Evolutionary conservation across 176 grass and related monocot genomes (phyloP), one percentile per base, ranked within the genome.

Genomic region (Secale cereale): DNA sequence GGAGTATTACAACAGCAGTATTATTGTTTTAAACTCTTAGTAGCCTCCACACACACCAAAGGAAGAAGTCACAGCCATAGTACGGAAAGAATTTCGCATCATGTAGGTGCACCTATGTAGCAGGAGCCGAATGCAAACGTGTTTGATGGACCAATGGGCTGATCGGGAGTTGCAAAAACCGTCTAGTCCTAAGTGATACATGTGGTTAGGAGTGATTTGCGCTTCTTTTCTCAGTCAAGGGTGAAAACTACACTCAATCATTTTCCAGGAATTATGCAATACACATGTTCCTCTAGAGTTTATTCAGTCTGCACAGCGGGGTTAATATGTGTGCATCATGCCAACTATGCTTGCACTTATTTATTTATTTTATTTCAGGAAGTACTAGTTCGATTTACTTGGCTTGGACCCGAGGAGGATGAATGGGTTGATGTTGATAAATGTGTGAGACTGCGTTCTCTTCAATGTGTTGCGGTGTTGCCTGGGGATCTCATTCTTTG

Each of bases 371-470:
- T 80, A 40, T 71, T 82, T 89, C 83, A 95, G 93, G 93, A 95
- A 90, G 88, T 95, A 16, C 81, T 83, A 14, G 93, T 92, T 95
- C 86, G 90, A 43, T 95, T 95, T 83, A 71, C 90, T 71, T 90
- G 93, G 81, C 92, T 95, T 85, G 90, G 93, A 56, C 83, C 89
- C 1, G 93, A 95, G 79, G 93, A 95, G 25, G 93, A 95, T 86
- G 93, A 95, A 86, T 95, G 93, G 93, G 81, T 95, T 74, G 90
- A 92, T 71, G 93, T 95, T 76, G 86, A 88, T 31, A 90, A 88
- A 87, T 92, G 87, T 92, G 93, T 95, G 59, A 86, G 90, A 31
- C 90, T 90, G 40, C 85, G 90, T 48, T 95, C 90, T 66, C 85
- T 86, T 32, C 90, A 95, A 90, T 95, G 93, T 73, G 81, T 89